These are phyloP conservation scores for Nissolia schottii DNA, from an alignment of 306 rosid species.

Conservation along the genomic window DNA sequence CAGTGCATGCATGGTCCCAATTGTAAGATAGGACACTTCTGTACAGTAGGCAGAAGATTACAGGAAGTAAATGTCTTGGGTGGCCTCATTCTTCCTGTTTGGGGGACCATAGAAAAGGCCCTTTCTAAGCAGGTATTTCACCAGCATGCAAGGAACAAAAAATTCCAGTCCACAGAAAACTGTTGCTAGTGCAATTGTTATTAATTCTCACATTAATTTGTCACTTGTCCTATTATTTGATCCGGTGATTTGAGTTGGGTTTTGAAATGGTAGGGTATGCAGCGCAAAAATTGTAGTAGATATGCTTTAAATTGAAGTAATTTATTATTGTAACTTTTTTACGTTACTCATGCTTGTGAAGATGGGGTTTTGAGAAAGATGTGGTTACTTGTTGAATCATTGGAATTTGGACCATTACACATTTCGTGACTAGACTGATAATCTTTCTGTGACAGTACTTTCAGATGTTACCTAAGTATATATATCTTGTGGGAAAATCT, in stretches of 20 bases:
- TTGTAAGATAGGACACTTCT: constrained; percentile 81
- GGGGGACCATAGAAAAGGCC: constrained; percentile 95
- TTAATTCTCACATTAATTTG: background rate
- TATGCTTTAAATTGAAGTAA: constrained; percentile 4
- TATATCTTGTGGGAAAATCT: background rate
- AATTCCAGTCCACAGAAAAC: background rate
- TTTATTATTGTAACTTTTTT: background rate
- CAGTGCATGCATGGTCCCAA: constrained; percentile 99
- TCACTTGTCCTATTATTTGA: background rate
- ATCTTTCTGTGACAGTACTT: background rate
- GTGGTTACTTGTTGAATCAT: background rate
- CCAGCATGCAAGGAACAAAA: background rate
- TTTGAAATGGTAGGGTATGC: background rate
- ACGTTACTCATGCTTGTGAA: background rate
- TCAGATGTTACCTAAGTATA: background rate
- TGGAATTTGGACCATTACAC: background rate
- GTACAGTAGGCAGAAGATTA: constrained; percentile 92
- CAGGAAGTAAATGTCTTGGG: constrained; percentile 97
- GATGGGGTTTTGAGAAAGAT: background rate
- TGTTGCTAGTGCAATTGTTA: background rate
- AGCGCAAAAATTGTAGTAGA: background rate
- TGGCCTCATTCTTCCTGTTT: constrained; percentile 95
- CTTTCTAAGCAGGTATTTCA: constrained; percentile 84
- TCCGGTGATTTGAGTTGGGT: constrained; percentile 1
- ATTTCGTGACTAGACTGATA: background rate